Conservation (phyloP, 495 filamentous ascomycete species). For the Podospora pseudocomata region DNA sequence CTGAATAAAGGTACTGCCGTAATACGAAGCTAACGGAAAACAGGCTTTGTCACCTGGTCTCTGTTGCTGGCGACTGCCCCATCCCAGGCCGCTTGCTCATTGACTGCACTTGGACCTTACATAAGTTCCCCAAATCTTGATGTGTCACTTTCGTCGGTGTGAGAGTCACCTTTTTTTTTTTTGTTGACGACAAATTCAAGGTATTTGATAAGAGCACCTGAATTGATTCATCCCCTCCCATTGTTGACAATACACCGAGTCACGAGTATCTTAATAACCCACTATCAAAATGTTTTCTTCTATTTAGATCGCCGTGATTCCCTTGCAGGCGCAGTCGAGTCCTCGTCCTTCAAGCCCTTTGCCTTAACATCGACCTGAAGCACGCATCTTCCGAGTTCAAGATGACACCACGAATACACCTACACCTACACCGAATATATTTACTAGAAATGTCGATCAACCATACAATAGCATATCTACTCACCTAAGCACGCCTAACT, state of each 20-base stretch:
- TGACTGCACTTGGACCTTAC: not conserved
- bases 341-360: not conserved
- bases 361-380: not conserved
- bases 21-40: not conserved
- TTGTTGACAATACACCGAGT: not conserved
- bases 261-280: not conserved
- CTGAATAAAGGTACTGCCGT: not conserved
- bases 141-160: not conserved
- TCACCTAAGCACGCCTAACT: not conserved
- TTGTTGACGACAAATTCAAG: not conserved
- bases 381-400: slow-evolving; percentile 31
- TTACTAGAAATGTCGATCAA: not conserved
- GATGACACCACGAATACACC: slow-evolving; percentile 60
- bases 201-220: not conserved
- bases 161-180: not conserved
- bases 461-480: not conserved
- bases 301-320: slow-evolving; percentile 14
- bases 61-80: not conserved
- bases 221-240: not conserved
- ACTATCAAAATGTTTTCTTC: slow-evolving; percentile 16
- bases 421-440: slow-evolving; percentile 26
- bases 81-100: not conserved
- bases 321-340: not conserved
- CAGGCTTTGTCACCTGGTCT: not conserved
- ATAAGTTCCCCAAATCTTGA: slow-evolving; percentile 5